Evolutionary conservation across 2,329 filamentous ascomycete species (phyloP).

Genomic region (Chaetomium globosum): DNA sequence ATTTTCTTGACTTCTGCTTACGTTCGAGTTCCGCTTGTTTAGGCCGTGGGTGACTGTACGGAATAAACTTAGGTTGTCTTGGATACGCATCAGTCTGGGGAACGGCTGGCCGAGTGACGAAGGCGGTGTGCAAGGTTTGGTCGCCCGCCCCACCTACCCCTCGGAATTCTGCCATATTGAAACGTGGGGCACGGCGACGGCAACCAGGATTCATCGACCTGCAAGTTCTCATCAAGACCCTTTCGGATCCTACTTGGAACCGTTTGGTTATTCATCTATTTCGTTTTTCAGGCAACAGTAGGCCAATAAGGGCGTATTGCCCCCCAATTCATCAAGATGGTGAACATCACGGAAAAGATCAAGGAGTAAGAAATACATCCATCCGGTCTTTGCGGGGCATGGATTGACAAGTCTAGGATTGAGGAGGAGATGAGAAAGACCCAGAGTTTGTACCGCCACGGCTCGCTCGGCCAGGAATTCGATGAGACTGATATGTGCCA

Average conservation of each 20-base stretch:
- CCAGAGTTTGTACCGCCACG: conserved; percentile 70
- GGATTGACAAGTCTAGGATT: conserved; percentile 66
- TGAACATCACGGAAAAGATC: conserved; percentile 99
- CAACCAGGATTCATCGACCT: conserved; percentile 20
- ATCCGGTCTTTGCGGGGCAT: neutral
- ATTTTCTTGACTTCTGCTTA: too few relatives aligned
- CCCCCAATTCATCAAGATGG: conserved; percentile 64
- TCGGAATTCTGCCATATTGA: conserved; percentile 37
- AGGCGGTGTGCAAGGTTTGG: conserved; percentile 29
- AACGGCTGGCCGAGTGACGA: neutral
- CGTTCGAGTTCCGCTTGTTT: too few relatives aligned
- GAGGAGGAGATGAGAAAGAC: conserved; percentile 99
- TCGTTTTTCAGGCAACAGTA: conserved; percentile 1
- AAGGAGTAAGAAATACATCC: conserved; percentile 75
- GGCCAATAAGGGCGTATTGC: conserved; percentile 35
- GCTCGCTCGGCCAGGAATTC: too few relatives aligned
- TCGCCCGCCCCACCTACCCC: conserved; percentile 28
- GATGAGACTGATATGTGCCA: conserved; percentile 35
- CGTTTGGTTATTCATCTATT: conserved; percentile 9
- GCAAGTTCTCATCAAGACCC: conserved; percentile 9
- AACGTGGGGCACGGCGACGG: conserved; percentile 34
- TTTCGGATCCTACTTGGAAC: neutral
- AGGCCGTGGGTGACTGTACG: too few relatives aligned
- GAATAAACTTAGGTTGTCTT: too few relatives aligned
- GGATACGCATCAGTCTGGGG: neutral